Conservation (phyloP, 108 stramenopile genomes). For the Nitzschia inconspicua region DNA sequence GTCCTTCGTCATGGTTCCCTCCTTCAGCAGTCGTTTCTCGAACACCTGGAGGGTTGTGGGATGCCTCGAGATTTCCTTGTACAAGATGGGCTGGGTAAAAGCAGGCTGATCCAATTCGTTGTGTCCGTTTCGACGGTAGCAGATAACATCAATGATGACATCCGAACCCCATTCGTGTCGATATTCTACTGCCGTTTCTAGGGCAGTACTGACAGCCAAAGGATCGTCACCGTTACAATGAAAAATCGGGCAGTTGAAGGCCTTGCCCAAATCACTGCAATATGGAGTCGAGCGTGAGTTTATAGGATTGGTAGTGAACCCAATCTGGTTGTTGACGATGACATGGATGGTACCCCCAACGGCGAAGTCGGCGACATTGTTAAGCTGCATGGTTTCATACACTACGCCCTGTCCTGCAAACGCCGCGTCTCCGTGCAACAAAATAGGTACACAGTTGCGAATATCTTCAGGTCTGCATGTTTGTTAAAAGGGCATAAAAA, state of each 20-base stretch:
- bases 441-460: constrained; percentile 88
- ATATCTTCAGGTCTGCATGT: constrained; percentile 58
- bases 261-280: constrained; percentile 97
- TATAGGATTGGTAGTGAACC: constrained; percentile 97
- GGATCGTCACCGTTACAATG: constrained; percentile 99
- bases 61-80: constrained; percentile 86
- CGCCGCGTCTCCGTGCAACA: constrained; percentile 99
- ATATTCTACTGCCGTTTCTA: constrained; percentile 97
- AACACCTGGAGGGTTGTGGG: constrained; percentile 88
- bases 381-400: constrained; percentile 98
- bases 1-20: constrained; percentile 81
- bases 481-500: neutral
- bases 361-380: constrained; percentile 85
- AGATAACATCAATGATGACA: constrained; percentile 98
- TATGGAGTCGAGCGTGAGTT: constrained; percentile 95
- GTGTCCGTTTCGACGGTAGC: constrained; percentile 99
- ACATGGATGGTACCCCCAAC: constrained; percentile 99
- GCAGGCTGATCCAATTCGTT: constrained; percentile 99
- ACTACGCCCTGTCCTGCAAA: constrained; percentile 99
- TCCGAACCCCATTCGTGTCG: constrained; percentile 95
- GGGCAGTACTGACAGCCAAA: constrained; percentile 90
- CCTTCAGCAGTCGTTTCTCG: constrained; percentile 73
- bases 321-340: constrained; percentile 99
- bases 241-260: constrained; percentile 98
- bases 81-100: constrained; percentile 97